Evolutionary conservation across 768 basidiomycete species (phyloP).

Genomic region (Kwoniella europaea): DNA sequence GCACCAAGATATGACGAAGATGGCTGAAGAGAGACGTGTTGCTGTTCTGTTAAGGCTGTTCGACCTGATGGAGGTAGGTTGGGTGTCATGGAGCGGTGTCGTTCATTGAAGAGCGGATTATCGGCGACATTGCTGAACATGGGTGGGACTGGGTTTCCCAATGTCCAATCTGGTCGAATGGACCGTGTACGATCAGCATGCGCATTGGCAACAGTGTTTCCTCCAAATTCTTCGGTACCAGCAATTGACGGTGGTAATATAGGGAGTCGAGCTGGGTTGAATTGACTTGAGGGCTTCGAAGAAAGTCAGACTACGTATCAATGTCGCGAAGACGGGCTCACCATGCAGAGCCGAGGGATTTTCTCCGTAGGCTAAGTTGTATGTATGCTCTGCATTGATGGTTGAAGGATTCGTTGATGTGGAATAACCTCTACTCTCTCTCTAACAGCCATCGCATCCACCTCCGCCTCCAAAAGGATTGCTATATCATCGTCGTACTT

Average conservation of each 20-base stretch:
- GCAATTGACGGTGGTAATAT: slow-evolving; percentile 1
- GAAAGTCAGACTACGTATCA: neutral
- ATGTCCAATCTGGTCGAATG: neutral
- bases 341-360: neutral
- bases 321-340: neutral
- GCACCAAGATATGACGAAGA: neutral
- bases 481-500: slow-evolving; percentile 43
- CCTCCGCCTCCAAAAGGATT: slow-evolving; percentile 39
- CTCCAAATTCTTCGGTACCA: neutral
- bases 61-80: slow-evolving; percentile 12
- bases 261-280: slow-evolving; percentile 3
- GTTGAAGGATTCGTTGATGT: neutral
- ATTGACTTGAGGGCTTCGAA: neutral
- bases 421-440: slow-evolving; percentile 15
- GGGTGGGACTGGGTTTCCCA: neutral
- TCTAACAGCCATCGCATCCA: slow-evolving; percentile 47
- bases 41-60: neutral
- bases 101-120: neutral
- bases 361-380: slow-evolving; percentile 1
- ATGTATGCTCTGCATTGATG: neutral
- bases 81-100: slow-evolving; percentile 39
- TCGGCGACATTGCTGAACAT: neutral
- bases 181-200: neutral
- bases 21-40: neutral
- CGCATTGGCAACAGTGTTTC: neutral